phyloP scores from a whole-genome alignment of 495 filamentous ascomycete species.

The Melanomma pulvis-pyrius region DNA sequence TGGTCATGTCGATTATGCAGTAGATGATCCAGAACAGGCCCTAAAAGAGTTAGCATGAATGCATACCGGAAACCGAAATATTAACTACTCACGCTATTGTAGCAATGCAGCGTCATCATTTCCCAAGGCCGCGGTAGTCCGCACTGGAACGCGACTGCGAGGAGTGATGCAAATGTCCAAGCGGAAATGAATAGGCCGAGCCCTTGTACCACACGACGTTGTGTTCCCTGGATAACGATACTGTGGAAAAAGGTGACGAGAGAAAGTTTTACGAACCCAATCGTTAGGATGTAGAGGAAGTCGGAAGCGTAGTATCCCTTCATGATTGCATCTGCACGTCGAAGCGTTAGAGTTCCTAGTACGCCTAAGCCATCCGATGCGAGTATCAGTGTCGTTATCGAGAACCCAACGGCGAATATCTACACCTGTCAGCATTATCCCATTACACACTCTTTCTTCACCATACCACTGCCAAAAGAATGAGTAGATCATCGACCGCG shows the following conservation, averaged over 20 bases:
- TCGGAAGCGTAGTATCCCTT: constrained; percentile 34
- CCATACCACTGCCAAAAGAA: constrained; percentile 30
- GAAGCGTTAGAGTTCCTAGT: constrained; percentile 4
- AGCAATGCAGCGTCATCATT: constrained; percentile 35
- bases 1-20: constrained; percentile 37
- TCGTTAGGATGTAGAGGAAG: constrained; percentile 27
- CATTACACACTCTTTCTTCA: neutral
- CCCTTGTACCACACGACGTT: constrained; percentile 12
- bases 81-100: constrained; percentile 31
- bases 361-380: constrained; percentile 29
- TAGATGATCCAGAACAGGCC: constrained; percentile 35
- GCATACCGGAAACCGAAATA: neutral
- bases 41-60: constrained; percentile 24
- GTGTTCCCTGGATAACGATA: neutral
- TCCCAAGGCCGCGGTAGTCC: constrained; percentile 38
- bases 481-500: constrained; percentile 25
- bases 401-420: constrained; percentile 24
- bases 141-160: constrained; percentile 40
- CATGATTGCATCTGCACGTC: constrained; percentile 19
- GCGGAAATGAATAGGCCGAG: constrained; percentile 31
- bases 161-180: constrained; percentile 30
- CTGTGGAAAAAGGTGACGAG: constrained; percentile 24
- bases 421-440: neutral
- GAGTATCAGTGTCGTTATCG: constrained; percentile 25
- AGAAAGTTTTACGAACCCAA: constrained; percentile 34